Evolutionary conservation across 495 filamentous ascomycete species (phyloP), one percentile per base, ranked within the genome.

Genomic region (Talaromyces nanjingensis): DNA sequence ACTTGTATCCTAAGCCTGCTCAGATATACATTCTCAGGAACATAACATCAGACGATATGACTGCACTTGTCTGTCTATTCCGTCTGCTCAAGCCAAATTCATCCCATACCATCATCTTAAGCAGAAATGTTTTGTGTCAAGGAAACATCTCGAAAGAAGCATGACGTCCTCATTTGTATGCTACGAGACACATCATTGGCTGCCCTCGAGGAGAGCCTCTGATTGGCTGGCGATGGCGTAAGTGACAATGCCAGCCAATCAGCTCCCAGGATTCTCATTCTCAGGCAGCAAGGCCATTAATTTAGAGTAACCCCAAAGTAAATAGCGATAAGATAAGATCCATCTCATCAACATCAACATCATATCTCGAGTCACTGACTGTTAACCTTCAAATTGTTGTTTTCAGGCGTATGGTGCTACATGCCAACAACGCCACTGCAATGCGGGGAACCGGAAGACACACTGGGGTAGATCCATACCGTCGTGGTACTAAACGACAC

Each of bases 301-400:
- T n/a, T 24, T 24, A 24, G 2, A 24, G 22, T 24, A 24, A 24
- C 22, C 22, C 39, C 9, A 2, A 14, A 18, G 20, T n/a, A 20
- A 2, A 33, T 72, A 73, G 34, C 76, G 76, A 66, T 80, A 4
- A n/a, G n/a, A n/a, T n/a, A n/a, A 77, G 76, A 1, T 71, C 72
- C 14, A 5, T 16, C 12, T 16, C 14, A 5, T 16, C 37, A 42
- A 42, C 37, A 39, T 39, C 34, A 42, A 42, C 14, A 42, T 6
- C 37, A 42, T 42, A 27, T 14, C 4, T 42, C 27, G 27, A 27
- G 27, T 27, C 27, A 27, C 3, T 27, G 27, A 27, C 27, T 27
- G 27, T 27, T 27, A 5, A 27, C 1, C 27, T 4, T 27, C 27
- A 27, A 2, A 27, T 27, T 27, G 27, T 27, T 27, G 27, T 5